Conservation (phyloP, 305 asterid genomes). For the Solanum hybrid region DNA sequence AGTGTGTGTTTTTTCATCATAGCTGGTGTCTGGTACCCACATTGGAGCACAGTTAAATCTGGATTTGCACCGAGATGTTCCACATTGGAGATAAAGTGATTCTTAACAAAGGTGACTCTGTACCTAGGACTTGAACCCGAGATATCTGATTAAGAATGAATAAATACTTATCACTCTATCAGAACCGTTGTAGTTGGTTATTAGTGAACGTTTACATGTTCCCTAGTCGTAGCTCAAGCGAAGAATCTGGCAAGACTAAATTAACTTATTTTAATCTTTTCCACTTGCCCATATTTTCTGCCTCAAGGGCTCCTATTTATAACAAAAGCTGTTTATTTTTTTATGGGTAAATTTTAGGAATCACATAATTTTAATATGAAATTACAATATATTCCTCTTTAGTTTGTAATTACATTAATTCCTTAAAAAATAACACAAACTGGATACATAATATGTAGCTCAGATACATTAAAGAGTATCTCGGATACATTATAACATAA, state of each 20-base stretch:
- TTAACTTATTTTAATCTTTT: neutral
- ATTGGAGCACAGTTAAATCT: neutral
- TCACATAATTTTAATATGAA: too few relatives aligned
- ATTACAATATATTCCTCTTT: too few relatives aligned
- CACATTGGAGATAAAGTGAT: neutral
- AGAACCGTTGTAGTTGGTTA: neutral
- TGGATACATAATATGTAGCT: too few relatives aligned
- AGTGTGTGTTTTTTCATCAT: neutral
- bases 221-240: neutral
- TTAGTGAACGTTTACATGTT: neutral
- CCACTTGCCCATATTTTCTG: neutral
- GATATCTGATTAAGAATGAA: neutral
- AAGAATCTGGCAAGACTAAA: neutral
- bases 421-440: too few relatives aligned
- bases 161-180: neutral
- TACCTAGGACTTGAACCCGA: too few relatives aligned
- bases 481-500: too few relatives aligned
- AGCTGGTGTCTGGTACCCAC: too few relatives aligned
- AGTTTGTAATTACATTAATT: too few relatives aligned
- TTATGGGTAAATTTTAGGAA: too few relatives aligned
- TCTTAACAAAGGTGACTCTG: neutral
- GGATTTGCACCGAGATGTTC: rapidly evolving
- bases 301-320: neutral
- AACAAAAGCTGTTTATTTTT: neutral
- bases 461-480: too few relatives aligned